Conservation (phyloP, 805 yeast genomes). For the Allodekkera sacchari region DNA sequence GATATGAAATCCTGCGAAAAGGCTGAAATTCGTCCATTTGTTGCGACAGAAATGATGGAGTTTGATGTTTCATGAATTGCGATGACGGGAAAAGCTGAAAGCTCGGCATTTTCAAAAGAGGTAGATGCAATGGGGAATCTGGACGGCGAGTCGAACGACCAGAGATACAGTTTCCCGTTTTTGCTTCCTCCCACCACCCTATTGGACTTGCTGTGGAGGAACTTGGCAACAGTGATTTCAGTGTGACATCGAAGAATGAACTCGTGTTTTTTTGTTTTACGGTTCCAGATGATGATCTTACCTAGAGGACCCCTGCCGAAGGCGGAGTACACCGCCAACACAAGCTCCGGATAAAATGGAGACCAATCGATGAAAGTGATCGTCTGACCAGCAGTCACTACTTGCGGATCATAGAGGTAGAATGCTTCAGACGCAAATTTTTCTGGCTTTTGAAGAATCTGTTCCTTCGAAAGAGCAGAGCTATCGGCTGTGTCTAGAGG, state of each 20-base stretch:
- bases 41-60: conserved; percentile 15
- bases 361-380: conserved; percentile 24
- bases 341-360: conserved; percentile 20
- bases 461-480: no score
- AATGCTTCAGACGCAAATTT: no score
- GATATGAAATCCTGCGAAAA: conserved; percentile 18
- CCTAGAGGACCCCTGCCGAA: conserved; percentile 3
- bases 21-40: conserved; percentile 14
- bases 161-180: conserved; percentile 43
- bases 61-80: conserved; percentile 17
- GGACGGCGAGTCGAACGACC: conserved; percentile 34
- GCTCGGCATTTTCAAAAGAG: conserved; percentile 1
- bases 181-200: conserved; percentile 39
- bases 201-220: conserved; percentile 30
- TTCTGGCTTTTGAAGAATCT: no score
- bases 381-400: conserved; percentile 7
- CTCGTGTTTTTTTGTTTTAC: conserved; percentile 22
- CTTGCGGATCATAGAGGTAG: no score
- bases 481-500: conserved; percentile 2
- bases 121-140: conserved; percentile 14
- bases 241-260: conserved; percentile 27
- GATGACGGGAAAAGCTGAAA: conserved; percentile 12
- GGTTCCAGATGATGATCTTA: conserved; percentile 23
- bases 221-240: conserved; percentile 29
- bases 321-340: conserved; percentile 17